phyloP scores from a whole-genome alignment of 1,284 basidiomycete species.

The Inonotus hispidus region DNA sequence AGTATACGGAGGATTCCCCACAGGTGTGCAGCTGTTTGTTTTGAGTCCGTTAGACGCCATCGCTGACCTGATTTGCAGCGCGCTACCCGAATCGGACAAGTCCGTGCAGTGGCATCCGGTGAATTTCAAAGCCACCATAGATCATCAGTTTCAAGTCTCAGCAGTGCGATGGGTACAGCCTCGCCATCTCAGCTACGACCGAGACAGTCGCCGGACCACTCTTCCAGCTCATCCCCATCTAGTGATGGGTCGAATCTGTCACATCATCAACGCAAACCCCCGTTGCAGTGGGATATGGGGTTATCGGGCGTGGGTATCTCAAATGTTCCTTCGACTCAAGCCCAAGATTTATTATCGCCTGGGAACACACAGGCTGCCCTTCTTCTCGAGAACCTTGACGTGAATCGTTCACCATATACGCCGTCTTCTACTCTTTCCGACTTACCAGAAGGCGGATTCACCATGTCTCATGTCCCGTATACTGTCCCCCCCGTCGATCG shows the following conservation, averaged over 20 bases:
- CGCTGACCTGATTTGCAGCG: constrained; percentile 11
- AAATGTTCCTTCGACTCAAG: not conserved
- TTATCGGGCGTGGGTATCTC: constrained; percentile 8
- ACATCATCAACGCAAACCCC: constrained; percentile 16
- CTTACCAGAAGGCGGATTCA: constrained; percentile 1
- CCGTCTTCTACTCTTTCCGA: constrained; percentile 9
- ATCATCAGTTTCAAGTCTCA: constrained; percentile 13
- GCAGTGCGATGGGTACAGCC: constrained; percentile 16
- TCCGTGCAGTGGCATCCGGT: constrained; percentile 9
- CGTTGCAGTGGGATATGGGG: constrained; percentile 17
- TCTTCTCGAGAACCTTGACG: constrained; percentile 12
- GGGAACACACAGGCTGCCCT: not conserved
- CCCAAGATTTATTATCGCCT: constrained; percentile 14
- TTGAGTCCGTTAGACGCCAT: not conserved
- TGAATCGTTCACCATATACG: constrained; percentile 16
- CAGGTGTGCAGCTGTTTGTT: constrained; percentile 5
- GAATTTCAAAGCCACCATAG: constrained; percentile 11
- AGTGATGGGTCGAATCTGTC: constrained; percentile 17
- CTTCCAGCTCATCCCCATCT: constrained; percentile 18
- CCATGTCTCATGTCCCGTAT: constrained; percentile 3
- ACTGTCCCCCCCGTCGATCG: not conserved
- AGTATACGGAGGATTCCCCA: not conserved
- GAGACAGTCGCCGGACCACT: constrained; percentile 14
- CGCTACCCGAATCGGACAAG: constrained; percentile 5
- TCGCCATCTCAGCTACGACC: constrained; percentile 9